Conservation (phyloP, 441 rosid genomes). For the Mallotus repandus region DNA sequence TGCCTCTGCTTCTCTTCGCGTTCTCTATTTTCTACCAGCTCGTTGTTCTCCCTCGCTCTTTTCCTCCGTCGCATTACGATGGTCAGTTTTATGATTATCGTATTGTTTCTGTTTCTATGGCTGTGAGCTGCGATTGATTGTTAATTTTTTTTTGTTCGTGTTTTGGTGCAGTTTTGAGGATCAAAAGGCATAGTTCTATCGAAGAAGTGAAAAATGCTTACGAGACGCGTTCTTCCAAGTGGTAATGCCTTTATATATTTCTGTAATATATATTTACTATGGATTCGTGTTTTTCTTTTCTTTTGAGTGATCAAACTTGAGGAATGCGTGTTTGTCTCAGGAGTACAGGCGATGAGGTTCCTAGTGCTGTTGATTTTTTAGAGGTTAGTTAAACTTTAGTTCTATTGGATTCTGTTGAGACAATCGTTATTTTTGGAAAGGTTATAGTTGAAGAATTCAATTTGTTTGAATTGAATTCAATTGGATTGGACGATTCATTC, state of each 20-base stretch:
- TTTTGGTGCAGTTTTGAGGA: constrained; percentile 50
- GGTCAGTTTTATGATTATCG: constrained; percentile 31
- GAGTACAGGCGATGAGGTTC: constrained; percentile 46
- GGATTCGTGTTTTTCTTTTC: neutral
- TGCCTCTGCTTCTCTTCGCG: constrained; percentile 57
- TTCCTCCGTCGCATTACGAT: constrained; percentile 73
- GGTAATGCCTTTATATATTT: constrained; percentile 35
- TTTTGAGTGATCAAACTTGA: neutral
- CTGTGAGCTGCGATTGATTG: neutral
- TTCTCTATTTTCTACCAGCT: constrained; percentile 72
- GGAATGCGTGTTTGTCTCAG: constrained; percentile 38
- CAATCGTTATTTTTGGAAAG: neutral
- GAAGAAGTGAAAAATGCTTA: constrained; percentile 70
- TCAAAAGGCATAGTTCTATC: constrained; percentile 49
- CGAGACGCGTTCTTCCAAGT: constrained; percentile 51
- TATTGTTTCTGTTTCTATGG: neutral
- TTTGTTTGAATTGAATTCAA: no score
- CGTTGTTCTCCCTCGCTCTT: constrained; percentile 62
- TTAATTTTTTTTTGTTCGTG: constrained; percentile 2
- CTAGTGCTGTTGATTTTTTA: constrained; percentile 47
- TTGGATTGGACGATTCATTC: no score
- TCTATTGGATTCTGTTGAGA: neutral
- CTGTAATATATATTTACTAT: neutral
- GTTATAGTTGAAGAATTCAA: no score
- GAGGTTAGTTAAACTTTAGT: constrained; percentile 46